These are phyloP conservation scores for Trametes cinnabarina DNA, from an alignment of 768 basidiomycete genomes.

Conservation along the genomic window DNA sequence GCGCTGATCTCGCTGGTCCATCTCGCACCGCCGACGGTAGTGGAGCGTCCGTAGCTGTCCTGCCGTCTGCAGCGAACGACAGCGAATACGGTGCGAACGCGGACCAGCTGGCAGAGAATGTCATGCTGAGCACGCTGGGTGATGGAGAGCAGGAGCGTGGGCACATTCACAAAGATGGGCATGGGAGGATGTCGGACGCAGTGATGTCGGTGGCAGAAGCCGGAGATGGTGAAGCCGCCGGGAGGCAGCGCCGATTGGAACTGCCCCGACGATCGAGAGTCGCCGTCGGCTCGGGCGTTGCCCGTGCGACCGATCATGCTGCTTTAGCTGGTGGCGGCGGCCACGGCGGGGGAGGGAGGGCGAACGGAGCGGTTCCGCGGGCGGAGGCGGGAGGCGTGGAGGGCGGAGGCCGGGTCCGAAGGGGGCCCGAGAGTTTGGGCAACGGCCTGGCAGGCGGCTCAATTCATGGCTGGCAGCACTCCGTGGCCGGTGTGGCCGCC, in stretches of 20 bases:
- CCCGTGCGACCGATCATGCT: background rate
- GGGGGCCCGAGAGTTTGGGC: too few species aligned
- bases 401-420: too few species aligned
- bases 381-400: background rate
- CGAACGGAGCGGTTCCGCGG: background rate
- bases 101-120: slow-evolving; percentile 8
- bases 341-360: background rate
- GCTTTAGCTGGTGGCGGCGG: background rate
- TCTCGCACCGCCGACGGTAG: background rate
- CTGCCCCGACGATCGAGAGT: slow-evolving; percentile 2
- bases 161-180: background rate
- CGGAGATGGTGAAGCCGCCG: slow-evolving; percentile 3
- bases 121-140: background rate
- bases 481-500: slow-evolving; percentile 10
- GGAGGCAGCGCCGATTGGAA: background rate
- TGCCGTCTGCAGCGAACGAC: background rate
- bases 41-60: background rate
- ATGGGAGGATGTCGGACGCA: background rate
- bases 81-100: background rate
- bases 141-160: background rate
- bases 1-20: background rate
- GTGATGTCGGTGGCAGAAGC: background rate
- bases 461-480: background rate
- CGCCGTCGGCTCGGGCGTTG: background rate
- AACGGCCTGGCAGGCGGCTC: too few species aligned